A percentile compares a stretch with the other conserved stretches of the same genome.
Evolutionary conservation across 2,329 filamentous ascomycete genomes (phyloP).

Genomic region (Atkinsonella texensis): DNA sequence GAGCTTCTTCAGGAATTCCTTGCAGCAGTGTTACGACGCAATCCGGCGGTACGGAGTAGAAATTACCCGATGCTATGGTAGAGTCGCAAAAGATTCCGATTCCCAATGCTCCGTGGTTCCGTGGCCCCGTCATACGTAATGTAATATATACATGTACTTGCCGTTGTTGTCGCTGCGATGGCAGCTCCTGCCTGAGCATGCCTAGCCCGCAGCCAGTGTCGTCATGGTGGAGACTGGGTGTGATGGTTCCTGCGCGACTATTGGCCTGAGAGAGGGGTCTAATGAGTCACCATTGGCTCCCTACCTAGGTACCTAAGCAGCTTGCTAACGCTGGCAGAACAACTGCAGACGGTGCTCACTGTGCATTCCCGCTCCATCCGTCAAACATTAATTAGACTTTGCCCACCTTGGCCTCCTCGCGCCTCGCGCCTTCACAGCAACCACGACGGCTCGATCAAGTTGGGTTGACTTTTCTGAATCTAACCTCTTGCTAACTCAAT

Average conservation of each 20-base stretch:
- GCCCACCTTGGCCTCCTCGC: neutral
- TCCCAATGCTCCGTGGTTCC: too few species aligned
- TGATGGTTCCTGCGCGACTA: neutral
- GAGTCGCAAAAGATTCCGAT: too few species aligned
- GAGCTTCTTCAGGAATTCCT: too few species aligned
- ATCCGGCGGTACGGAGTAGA: too few species aligned
- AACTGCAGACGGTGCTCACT: too few species aligned
- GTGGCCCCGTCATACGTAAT: too few species aligned
- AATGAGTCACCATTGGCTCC: neutral
- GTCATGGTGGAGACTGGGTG: slow-evolving; percentile 1
- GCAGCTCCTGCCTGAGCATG: neutral
- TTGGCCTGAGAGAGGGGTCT: neutral
- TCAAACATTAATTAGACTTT: neutral
- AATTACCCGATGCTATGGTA: too few species aligned
- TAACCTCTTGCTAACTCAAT: neutral
- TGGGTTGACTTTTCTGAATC: neutral
- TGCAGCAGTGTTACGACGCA: too few species aligned
- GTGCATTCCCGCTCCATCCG: neutral
- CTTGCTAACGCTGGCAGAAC: neutral
- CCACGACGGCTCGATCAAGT: neutral
- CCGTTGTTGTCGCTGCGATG: too few species aligned
- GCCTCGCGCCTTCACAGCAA: neutral
- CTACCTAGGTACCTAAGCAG: too few species aligned
- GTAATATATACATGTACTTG: too few species aligned
- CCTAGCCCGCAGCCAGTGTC: neutral